Base-by-base conservation (phyloP, 257 asterid species). In the Solanum microdontum region DNA sequence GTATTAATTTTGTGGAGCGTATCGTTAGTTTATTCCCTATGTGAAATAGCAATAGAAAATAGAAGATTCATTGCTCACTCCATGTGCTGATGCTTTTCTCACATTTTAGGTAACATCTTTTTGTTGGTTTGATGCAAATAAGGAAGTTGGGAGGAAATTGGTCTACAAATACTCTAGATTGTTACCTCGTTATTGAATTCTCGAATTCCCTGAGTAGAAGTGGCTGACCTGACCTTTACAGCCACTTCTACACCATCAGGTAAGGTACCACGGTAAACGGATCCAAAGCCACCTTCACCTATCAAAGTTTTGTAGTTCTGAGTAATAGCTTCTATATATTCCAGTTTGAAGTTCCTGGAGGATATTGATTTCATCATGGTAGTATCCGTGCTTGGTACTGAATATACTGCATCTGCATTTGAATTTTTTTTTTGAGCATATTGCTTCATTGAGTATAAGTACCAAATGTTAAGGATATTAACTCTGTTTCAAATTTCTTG, bases 251-350 rank as follows among this genome's bases (percentile, higher is more conserved):
- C 90, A 80, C 98, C 98, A 17, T 96, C 99, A 43, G 91, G 90
- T 69, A 94, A 90, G 86, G 96, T 94, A 55, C 99, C 98, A 83
- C 94, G 92, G 75, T 94, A 96, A 66, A 96, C 98, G 32, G 98
- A 83, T 82, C 98, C 98, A 45, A 96, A 96, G 28, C 98, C 99
- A 30, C 99, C 99, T 92, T 96, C 99, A 69, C 99, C 99, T 88
- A 96, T 95, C 92, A 93, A 83, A 88, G 93, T 91, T 89, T 92
- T 94, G 95, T 96, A 96, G 69, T 88, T 92, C 86, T 94, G 92
- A 14, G 96, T 96, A 40, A 94, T 93, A 45, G 88, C 87, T 88
- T 94, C 94, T 86, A 96, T 90, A 92, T 84, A 93, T 87, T 88
- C 91, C 87, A 94, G 87, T 8, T 95, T 90, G 91, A 92, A 96